Evolutionary conservation across 129 eudicot species (phyloP), one percentile per base, ranked within the genome.

Genomic region (Arctium lappa): DNA sequence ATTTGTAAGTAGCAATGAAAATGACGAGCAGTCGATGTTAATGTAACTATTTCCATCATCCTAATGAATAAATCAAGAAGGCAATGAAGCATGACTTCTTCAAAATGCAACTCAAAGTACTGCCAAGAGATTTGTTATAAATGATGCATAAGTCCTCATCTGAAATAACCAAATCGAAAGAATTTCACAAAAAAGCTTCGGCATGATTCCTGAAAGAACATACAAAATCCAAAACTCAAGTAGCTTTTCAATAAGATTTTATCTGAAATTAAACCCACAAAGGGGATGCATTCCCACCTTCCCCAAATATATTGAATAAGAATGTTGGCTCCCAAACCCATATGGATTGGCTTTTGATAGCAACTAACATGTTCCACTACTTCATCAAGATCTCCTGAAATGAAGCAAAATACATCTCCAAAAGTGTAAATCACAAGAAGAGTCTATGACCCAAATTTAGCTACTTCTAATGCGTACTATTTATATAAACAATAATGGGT

Each of bases 251-350:
- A 29, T 7, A 74, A 5, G 50, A 32, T 36, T 8, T 72, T 36
- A 13, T 42, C 9, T 34, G 16, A 16, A 2, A 33, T n/a, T n/a
- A n/a, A 18, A 74, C 32, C 11, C 30, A 7, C 4, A 77, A 68
- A 65, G 12, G 33, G 44, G 48, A 44, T 15, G 66, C 56, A 74
- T 60, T 32, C 31, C 15, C 78, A 92, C 97, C 92, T 90, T 88
- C 32, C 94, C 97, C 76, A 92, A n/a, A n/a, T n/a, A n/a, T n/a
- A n/a, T n/a, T n/a, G n/a, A n/a, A n/a, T n/a, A n/a, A n/a, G 94
- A 83, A 92, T 86, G 71, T 90, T 92, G 69, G 92, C 94, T 75
- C 97, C 92, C 80, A 92, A 92, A 73, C 97, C 92, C 94, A 83
- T 92, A 92, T 39, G 90, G 50, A 74, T 92, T 90, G 79, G 94